Evolutionary conservation across 1,284 basidiomycete species (phyloP).

Genomic region (Coniophora puteana): DNA sequence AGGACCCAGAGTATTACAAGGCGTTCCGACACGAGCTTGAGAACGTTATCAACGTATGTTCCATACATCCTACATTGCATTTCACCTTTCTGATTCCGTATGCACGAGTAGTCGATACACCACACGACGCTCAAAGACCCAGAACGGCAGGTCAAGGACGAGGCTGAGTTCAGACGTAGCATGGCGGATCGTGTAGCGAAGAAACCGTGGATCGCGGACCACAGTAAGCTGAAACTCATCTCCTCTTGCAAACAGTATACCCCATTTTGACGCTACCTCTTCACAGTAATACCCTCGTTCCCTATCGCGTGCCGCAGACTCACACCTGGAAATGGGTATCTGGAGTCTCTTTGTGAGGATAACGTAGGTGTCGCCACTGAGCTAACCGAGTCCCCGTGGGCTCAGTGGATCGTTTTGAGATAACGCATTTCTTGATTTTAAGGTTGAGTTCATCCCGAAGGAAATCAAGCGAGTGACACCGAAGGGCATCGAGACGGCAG

Average conservation of each 20-base stretch:
- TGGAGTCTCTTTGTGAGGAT: slow-evolving; percentile 57
- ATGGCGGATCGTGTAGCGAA: slow-evolving; percentile 51
- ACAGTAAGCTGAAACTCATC: slow-evolving; percentile 35
- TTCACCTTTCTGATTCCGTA: neutral
- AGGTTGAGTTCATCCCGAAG: slow-evolving; percentile 54
- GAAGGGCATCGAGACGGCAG: slow-evolving; percentile 50
- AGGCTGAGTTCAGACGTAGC: slow-evolving; percentile 36
- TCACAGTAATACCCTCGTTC: slow-evolving; percentile 54
- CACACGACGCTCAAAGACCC: slow-evolving; percentile 41
- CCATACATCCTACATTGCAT: neutral
- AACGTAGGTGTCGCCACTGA: slow-evolving; percentile 44
- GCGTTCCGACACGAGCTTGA: slow-evolving; percentile 50
- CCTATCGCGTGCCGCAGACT: slow-evolving; percentile 53
- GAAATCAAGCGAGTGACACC: slow-evolving; percentile 48
- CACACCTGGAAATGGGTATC: slow-evolving; percentile 64
- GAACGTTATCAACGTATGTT: slow-evolving; percentile 46
- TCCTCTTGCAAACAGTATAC: neutral
- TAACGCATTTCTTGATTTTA: neutral
- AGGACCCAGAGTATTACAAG: slow-evolving; percentile 43
- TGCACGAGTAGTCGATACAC: slow-evolving; percentile 37
- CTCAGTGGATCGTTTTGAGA: slow-evolving; percentile 38
- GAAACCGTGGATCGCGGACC: slow-evolving; percentile 57
- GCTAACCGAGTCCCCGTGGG: slow-evolving; percentile 1
- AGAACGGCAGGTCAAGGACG: slow-evolving; percentile 37
- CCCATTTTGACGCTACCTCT: slow-evolving; percentile 2